Evolutionary conservation across 2,329 filamentous ascomycete species (phyloP).

Genomic region (Cladophialophora psammophila): DNA sequence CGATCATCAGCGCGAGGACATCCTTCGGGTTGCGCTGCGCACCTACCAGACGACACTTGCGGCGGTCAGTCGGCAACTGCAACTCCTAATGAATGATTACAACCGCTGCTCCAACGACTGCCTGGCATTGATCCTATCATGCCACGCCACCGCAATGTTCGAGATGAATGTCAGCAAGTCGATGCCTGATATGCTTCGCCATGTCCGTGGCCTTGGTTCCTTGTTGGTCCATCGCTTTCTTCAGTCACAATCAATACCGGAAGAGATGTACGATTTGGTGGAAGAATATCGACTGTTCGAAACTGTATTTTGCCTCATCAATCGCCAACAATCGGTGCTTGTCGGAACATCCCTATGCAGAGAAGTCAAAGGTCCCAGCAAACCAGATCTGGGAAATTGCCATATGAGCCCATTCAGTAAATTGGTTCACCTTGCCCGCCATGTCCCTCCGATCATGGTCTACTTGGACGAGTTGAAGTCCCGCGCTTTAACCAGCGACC

Average conservation of each 20-base stretch:
- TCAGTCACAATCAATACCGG: conserved; percentile 2
- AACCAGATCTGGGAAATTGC: not conserved
- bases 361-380: not conserved
- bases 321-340: conserved; percentile 11
- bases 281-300: conserved; percentile 18
- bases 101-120: not conserved
- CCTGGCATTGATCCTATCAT: conserved; percentile 7
- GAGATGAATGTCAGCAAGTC: conserved; percentile 1
- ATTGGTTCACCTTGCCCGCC: conserved; percentile 1
- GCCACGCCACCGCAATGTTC: conserved; percentile 14
- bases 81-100: not conserved
- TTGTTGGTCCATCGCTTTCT: conserved; percentile 13
- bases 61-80: conserved; percentile 9
- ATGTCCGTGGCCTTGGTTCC: conserved; percentile 15
- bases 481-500: not conserved
- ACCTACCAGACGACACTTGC: conserved; percentile 7
- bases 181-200: not conserved
- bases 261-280: not conserved
- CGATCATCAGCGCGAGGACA: conserved; percentile 11
- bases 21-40: not conserved
- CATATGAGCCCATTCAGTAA: not conserved
- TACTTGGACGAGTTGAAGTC: not conserved
- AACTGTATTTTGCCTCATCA: conserved; percentile 9
- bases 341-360: not conserved
- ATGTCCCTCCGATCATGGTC: conserved; percentile 10